Evolutionary conservation across 2,329 filamentous ascomycete species (phyloP), one percentile per base, ranked within the genome.

Genomic region (Neoascochyta sp.): DNA sequence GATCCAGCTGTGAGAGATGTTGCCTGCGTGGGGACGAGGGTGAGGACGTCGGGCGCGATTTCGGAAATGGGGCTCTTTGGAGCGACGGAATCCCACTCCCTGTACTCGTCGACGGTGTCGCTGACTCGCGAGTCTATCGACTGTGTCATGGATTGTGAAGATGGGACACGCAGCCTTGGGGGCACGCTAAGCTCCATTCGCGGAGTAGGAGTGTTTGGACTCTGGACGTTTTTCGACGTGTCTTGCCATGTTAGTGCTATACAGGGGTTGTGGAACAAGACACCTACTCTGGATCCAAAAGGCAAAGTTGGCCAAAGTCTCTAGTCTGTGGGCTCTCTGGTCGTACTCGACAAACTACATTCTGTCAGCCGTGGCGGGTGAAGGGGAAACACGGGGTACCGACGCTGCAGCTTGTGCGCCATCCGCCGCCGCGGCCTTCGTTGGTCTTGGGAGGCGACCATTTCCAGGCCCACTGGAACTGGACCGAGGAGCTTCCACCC

Each of bases 381-480:
- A 18, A 22, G 22, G 11, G 10, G 21, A 11, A 18, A 10, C 3
- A 15, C 9, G 22, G 15, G 13, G 66, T 76, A 41, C 70, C 15
- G 36, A 87, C 83, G 61, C 87, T 95, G 72, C 92, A 96, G 50
- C 83, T 85, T 57, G 93, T 96, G 56, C 87, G 85, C 90, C 92
- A 98, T 24, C 92, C 92, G 34, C 88, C 87, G 16, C 85, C 86
- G 52, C 78, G 79, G 58, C 95, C 89, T 57, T 95, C 89, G 10
- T 69, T 67, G 9, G 69, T 55, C 70, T 87, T 94, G 20, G 92
- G 92, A 7, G 92, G 86, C 57, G 84, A 87, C 88, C 90, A 98
- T 70, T 83, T 92, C 92, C 92, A 98, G 6, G 83, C 81, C 88
- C 90, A 98, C 44, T 90, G 83, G 57, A 95, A 95, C 18, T 87